Conservation (phyloP, 805 yeast genomes). For the Candida montana region DNA sequence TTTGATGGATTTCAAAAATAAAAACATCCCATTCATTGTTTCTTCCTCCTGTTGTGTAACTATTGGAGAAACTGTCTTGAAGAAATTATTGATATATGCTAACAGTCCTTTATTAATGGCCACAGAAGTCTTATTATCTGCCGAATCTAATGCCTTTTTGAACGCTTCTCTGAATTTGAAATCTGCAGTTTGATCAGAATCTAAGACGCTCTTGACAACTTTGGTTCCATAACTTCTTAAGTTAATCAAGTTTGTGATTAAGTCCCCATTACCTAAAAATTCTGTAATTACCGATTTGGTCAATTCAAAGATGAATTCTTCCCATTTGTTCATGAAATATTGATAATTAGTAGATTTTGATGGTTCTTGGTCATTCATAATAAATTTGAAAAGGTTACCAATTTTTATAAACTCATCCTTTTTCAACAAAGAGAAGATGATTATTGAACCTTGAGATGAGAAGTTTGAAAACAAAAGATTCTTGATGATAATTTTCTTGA, state of each 20-base stretch:
- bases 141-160: conserved; percentile 10
- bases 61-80: conserved; percentile 4
- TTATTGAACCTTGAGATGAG: not conserved
- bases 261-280: conserved; percentile 5
- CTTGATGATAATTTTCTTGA: conserved; percentile 1
- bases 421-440: conserved; percentile 13
- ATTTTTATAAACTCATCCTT: conserved; percentile 6
- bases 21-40: conserved; percentile 11
- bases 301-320: conserved; percentile 10
- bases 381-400: conserved; percentile 11
- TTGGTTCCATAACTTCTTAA: conserved; percentile 14
- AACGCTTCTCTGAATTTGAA: conserved; percentile 19
- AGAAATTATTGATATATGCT: conserved; percentile 18
- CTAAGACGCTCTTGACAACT: conserved; percentile 8
- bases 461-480: conserved; percentile 11
- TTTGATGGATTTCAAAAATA: conserved; percentile 19
- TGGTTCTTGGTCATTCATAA: conserved; percentile 5
- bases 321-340: conserved; percentile 11
- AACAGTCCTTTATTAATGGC: conserved; percentile 12
- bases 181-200: conserved; percentile 12
- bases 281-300: conserved; percentile 5
- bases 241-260: conserved; percentile 13
- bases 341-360: not conserved
- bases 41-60: not conserved
- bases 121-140: conserved; percentile 1